Base-by-base conservation (phyloP, 495 filamentous ascomycete species). In the Lasiosphaeris hirsuta region DNA sequence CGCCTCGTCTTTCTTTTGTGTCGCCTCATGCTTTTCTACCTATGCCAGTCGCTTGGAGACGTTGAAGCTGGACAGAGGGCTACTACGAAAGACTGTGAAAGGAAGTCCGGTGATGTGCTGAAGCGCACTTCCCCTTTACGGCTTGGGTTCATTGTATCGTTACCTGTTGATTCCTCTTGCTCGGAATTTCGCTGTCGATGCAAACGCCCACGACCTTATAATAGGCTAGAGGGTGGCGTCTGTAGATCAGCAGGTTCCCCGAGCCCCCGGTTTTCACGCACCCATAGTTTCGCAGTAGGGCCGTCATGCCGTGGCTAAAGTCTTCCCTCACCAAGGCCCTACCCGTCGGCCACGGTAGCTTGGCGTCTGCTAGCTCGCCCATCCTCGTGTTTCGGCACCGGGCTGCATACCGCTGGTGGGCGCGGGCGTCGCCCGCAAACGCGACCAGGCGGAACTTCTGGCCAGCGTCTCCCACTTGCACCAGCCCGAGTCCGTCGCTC, bases 211-310 rank as follows among this genome's bases (percentile, higher is more conserved):
- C 38, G 42, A 65, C 62, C 47, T 37, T 56, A 40, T 69, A 66
- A 13, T 50, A 38, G 4, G 49, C 63, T 15, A 66, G 10, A 4
- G 51, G 54, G 23, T 66, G 36, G 49, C 56, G 58, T 34, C 58
- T 63, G 39, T 47, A 63, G 18, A 65, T 56, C 39, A 68, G 41
- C 34, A 68, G 40, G 40, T 68, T 65, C 30, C 63, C 65, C 10
- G 56, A n/a, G n/a, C n/a, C 55, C 13, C 56, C 56, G 9, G 60
- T 65, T 5, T 58, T 54, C 18, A 68, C 63, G 37, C 58, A 68
- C 10, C 62, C 65, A 50, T 68, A 68, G 51, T 65, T 50, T 42
- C 60, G 51, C 62, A 59, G 40, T 37, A 59, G n/a, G n/a, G n/a
- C 41, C 43, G 51, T 48, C n/a, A 38, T 42, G 5, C 37, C 41